Percentiles rank a stretch among this genome's conserved stretches.
Evolutionary conservation across 495 filamentous ascomycete species (phyloP).

Genomic region (Podospora comata): DNA sequence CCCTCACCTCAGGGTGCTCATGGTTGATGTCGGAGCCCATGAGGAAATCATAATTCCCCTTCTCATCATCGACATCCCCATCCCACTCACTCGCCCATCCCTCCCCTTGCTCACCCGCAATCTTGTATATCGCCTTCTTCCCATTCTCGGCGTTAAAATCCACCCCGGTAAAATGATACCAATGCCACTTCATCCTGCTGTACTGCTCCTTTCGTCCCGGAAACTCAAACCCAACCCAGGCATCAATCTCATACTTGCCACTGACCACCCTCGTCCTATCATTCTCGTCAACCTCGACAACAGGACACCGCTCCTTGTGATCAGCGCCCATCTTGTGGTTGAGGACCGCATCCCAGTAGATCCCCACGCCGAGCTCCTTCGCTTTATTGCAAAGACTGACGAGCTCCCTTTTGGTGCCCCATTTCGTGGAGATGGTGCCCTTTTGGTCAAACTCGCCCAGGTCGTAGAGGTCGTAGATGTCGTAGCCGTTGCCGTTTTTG

Average conservation of each 20-base stretch:
- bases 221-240: constrained; percentile 68
- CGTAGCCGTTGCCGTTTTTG: constrained; percentile 66
- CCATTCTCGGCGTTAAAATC: constrained; percentile 61
- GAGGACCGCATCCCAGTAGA: constrained; percentile 73
- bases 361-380: constrained; percentile 51
- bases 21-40: constrained; percentile 69
- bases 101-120: constrained; percentile 56
- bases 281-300: constrained; percentile 59
- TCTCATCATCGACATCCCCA: constrained; percentile 63
- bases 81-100: constrained; percentile 56
- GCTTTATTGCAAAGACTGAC: constrained; percentile 50
- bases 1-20: constrained; percentile 58
- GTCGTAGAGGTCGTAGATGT: constrained; percentile 75
- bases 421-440: constrained; percentile 61
- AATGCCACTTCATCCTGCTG: constrained; percentile 61
- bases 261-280: constrained; percentile 57
- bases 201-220: constrained; percentile 57
- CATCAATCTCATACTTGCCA: constrained; percentile 60
- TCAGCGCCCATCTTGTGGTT: constrained; percentile 76
- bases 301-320: constrained; percentile 55
- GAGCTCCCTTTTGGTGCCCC: constrained; percentile 66
- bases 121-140: constrained; percentile 65
- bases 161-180: constrained; percentile 67
- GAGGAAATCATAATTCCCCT: constrained; percentile 62
- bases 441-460: constrained; percentile 77